Base-by-base conservation (phyloP, 1,284 basidiomycete genomes). In the Golubevia sp. region DNA sequence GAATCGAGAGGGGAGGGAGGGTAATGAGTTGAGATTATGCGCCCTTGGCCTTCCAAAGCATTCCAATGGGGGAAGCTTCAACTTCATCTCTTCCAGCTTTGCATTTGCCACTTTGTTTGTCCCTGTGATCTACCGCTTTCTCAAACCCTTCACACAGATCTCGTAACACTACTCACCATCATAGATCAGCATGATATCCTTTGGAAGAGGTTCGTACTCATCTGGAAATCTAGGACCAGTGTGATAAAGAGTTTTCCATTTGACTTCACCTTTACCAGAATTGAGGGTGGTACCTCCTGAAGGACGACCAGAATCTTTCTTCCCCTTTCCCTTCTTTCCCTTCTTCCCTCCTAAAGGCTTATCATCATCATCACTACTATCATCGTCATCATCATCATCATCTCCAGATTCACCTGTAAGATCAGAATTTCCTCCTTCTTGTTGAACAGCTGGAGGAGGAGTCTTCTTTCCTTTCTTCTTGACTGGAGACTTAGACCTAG, bases 141-240 rank as follows among this genome's bases (percentile, higher is more conserved):
- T n/a, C n/a, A n/a, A n/a, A n/a, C n/a, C n/a, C n/a, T n/a, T n/a
- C n/a, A n/a, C n/a, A n/a, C 38, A 2, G 18, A 26, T 18, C 24
- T 18, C 49, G n/a, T 24, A 2, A 21, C 13, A 21, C 24, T 23
- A 60, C 68, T 49, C 51, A 63, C 71, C 79, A 8, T 83, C 76
- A 67, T 83, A 83, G 59, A 76, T 79, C 59, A 83, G 66, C 63
- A 66, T 82, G 57, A 83, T 68, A 23, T 73, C 60, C 44, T 64
- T 64, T 2, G 79, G 80, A 8, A 83, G 67, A 13, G 79, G 79
- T 54, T 74, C 61, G 56, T 83, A 82, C 2, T 67, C 67, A 11
- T 79, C 74, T 8, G 80, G 76, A 59, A 83, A 83, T 25, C 75
- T 71, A 7, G 79, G 79, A 15, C 79, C 79, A 26, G 78, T 83